Conservation (phyloP, 768 basidiomycete genomes). For the Kwoniella dendrophila region DNA sequence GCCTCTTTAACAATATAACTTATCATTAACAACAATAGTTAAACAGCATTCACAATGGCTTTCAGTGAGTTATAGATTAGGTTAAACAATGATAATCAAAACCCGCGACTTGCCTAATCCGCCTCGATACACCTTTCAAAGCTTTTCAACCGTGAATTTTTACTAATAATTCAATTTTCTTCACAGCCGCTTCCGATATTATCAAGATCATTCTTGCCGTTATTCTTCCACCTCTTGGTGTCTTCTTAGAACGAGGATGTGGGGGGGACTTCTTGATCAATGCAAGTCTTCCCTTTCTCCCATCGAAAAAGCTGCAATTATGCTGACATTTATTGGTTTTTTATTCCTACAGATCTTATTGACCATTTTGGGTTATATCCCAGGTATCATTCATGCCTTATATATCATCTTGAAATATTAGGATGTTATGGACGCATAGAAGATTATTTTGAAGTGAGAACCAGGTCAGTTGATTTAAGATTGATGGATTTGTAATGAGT, state of each 20-base stretch:
- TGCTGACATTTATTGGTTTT: too few species aligned
- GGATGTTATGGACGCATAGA: neutral
- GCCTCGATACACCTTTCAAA: neutral
- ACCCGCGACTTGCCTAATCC: neutral
- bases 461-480: neutral
- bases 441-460: neutral
- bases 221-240: slow-evolving; percentile 67
- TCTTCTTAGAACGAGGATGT: slow-evolving; percentile 87
- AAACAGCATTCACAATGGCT: slow-evolving; percentile 33
- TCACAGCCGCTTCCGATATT: slow-evolving; percentile 44
- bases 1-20: neutral
- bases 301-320: too few species aligned
- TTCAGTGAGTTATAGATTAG: slow-evolving; percentile 51
- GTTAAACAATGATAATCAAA: too few species aligned
- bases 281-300: slow-evolving; percentile 34
- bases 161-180: too few species aligned
- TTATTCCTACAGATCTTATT: slow-evolving; percentile 67
- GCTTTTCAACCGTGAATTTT: too few species aligned
- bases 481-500: neutral
- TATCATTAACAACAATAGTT: neutral
- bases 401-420: slow-evolving; percentile 49
- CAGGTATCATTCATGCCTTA: slow-evolving; percentile 56
- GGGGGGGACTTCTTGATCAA: slow-evolving; percentile 68
- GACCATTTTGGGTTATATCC: slow-evolving; percentile 73
- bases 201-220: slow-evolving; percentile 51